A percentile compares a stretch with the other conserved stretches of the same genome.
Evolutionary conservation across 2,329 filamentous ascomycete species (phyloP).

Genomic region (Colletotrichum sp.): DNA sequence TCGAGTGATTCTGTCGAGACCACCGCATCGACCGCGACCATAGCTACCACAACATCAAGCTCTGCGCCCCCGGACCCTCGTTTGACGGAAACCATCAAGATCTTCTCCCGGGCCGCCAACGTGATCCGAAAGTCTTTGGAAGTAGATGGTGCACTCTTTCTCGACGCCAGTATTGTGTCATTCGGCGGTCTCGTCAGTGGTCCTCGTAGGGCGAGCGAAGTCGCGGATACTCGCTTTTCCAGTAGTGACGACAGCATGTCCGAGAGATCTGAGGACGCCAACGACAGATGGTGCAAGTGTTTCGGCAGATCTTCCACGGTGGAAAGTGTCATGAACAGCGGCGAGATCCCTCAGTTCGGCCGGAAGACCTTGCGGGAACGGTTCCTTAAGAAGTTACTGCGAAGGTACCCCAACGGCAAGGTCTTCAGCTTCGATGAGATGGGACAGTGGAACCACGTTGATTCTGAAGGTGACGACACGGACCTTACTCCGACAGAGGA

Average conservation of each 20-base stretch:
- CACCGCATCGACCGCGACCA: background rate
- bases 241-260: slow-evolving; percentile 27
- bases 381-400: slow-evolving; percentile 46
- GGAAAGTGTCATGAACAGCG: slow-evolving; percentile 33
- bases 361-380: slow-evolving; percentile 38
- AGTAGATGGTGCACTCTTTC: slow-evolving; percentile 25
- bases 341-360: slow-evolving; percentile 17
- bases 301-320: slow-evolving; percentile 42
- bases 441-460: slow-evolving; percentile 37
- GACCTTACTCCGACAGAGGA: slow-evolving; percentile 15
- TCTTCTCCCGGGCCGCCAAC: slow-evolving; percentile 49
- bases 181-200: slow-evolving; percentile 31
- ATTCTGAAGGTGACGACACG: slow-evolving; percentile 24
- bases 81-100: slow-evolving; percentile 17
- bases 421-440: slow-evolving; percentile 49
- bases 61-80: slow-evolving; percentile 19
- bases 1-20: slow-evolving; percentile 19
- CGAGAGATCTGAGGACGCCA: background rate
- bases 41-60: slow-evolving; percentile 18
- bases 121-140: slow-evolving; percentile 47
- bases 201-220: slow-evolving; percentile 12
- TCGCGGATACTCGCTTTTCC: slow-evolving; percentile 18
- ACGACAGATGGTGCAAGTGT: slow-evolving; percentile 32
- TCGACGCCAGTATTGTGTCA: slow-evolving; percentile 27
- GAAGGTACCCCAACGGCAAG: slow-evolving; percentile 50